phyloP scores from a whole-genome alignment of 495 filamentous ascomycete species.

The Aspergillus olivimuriae region DNA sequence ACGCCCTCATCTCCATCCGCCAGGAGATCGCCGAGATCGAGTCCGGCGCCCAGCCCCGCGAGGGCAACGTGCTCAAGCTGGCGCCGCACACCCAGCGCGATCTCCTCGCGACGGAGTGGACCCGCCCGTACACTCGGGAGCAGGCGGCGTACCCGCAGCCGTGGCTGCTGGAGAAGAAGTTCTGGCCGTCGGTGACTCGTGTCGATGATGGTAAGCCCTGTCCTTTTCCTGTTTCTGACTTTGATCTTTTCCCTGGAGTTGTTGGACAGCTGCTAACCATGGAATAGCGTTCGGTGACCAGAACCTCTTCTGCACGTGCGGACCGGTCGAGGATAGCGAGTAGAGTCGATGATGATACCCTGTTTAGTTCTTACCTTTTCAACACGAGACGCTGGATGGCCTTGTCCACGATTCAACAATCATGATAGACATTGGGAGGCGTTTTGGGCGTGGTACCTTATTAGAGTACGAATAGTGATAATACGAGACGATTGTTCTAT shows the following conservation, averaged over 20 bases:
- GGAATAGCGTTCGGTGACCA: conserved; percentile 77
- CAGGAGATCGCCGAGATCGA: conserved; percentile 82
- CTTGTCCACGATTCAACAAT: too few species aligned
- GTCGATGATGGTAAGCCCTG: conserved; percentile 74
- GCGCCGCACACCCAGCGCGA: conserved; percentile 84
- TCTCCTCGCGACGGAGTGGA: conserved; percentile 63
- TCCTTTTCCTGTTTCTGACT: background rate
- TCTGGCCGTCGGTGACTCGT: conserved; percentile 88
- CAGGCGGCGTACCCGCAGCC: conserved; percentile 82
- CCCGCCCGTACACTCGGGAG: conserved; percentile 72
- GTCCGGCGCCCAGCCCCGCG: conserved; percentile 66
- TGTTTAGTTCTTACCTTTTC: conserved; percentile 19
- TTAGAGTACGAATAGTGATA: too few species aligned
- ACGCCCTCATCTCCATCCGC: conserved; percentile 86
- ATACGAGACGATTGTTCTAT: too few species aligned
- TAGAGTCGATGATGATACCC: conserved; percentile 46
- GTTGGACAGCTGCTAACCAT: conserved; percentile 19
- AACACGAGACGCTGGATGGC: too few species aligned
- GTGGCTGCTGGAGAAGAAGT: conserved; percentile 92
- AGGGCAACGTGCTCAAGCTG: conserved; percentile 90
- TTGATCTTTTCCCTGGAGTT: too few species aligned
- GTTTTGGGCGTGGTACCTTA: too few species aligned
- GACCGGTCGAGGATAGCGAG: conserved; percentile 58
- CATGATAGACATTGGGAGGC: conserved; percentile 14
- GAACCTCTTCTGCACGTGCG: conserved; percentile 94